These are phyloP conservation scores for Ochromonadaceae sp. DNA, from an alignment of 352 stramenopile species.

Conservation along the genomic window DNA sequence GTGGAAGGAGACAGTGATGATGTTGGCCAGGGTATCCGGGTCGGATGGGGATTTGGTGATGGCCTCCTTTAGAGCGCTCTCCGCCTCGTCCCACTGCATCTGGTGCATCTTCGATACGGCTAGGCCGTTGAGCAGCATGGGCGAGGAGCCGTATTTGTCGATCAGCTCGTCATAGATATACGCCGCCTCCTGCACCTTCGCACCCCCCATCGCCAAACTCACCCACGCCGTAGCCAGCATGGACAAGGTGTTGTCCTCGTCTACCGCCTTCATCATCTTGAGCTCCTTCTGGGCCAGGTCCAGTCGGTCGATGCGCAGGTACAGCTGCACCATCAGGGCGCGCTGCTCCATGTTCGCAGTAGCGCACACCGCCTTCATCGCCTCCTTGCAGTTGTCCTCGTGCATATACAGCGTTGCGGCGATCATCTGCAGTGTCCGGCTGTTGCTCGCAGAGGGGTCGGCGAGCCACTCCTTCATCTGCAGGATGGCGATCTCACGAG, in stretches of 20 bases:
- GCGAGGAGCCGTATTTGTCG: constrained; percentile 78
- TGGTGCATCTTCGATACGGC: constrained; percentile 73
- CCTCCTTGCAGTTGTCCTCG: constrained; percentile 76
- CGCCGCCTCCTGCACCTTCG: constrained; percentile 63
- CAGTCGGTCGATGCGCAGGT: constrained; percentile 77
- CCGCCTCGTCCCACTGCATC: constrained; percentile 68
- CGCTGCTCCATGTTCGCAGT: constrained; percentile 79
- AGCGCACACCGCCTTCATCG: constrained; percentile 69
- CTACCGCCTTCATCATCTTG: constrained; percentile 63
- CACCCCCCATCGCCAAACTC: constrained; percentile 47
- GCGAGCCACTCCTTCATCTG: constrained; percentile 73
- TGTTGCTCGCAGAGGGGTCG: constrained; percentile 53
- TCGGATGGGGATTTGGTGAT: constrained; percentile 53
- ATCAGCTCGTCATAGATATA: constrained; percentile 77
- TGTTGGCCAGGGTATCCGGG: constrained; percentile 80
- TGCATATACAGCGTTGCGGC: constrained; percentile 79
- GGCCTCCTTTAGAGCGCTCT: constrained; percentile 64
- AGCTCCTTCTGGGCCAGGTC: constrained; percentile 76
- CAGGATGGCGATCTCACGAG: constrained; percentile 61
- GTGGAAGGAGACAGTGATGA: constrained; percentile 70
- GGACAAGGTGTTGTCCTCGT: constrained; percentile 89
- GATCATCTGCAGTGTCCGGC: constrained; percentile 72
- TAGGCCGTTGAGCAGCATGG: constrained; percentile 72
- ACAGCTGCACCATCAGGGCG: constrained; percentile 50
- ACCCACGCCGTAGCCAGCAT: constrained; percentile 77